Evolutionary conservation across 1,284 basidiomycete genomes (phyloP).

Genomic region (Sanghuangporus sanghuang): DNA sequence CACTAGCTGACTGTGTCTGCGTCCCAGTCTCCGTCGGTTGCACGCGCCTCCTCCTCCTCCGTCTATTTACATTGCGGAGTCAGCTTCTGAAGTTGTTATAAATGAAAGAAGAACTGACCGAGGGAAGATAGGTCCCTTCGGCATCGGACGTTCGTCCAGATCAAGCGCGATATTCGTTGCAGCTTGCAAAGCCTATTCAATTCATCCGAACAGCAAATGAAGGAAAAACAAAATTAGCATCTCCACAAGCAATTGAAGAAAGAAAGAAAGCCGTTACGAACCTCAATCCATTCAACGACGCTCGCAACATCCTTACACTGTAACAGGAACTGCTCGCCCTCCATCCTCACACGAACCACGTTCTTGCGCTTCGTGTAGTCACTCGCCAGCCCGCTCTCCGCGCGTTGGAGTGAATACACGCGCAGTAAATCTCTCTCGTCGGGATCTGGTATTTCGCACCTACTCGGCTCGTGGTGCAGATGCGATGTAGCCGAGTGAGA

Average conservation of each 20-base stretch:
- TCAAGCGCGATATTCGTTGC: constrained; percentile 92
- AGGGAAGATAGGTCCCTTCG: constrained; percentile 76
- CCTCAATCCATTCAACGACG: constrained; percentile 97
- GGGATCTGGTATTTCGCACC: constrained; percentile 30
- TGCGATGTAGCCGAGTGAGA: constrained; percentile 20
- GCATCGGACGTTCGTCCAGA: constrained; percentile 87
- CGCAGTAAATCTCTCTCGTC: constrained; percentile 45
- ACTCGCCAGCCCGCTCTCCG: constrained; percentile 90
- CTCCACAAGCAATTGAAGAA: not conserved
- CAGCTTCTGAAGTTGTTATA: not conserved
- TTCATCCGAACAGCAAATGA: not conserved
- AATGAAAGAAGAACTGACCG: constrained; percentile 4
- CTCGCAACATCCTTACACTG: constrained; percentile 84
- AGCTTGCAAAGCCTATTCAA: constrained; percentile 72
- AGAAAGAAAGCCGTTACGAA: constrained; percentile 27
- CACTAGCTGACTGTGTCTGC: not conserved
- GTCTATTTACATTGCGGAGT: not conserved
- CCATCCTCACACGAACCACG: constrained; percentile 89
- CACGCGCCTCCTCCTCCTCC: constrained; percentile 3
- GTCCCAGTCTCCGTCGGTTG: not conserved
- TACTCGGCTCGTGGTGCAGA: constrained; percentile 12
- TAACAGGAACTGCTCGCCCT: constrained; percentile 95
- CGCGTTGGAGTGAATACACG: constrained; percentile 81
- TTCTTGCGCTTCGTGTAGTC: constrained; percentile 94
- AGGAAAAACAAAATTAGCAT: not conserved